Conservation (phyloP, 176 grass and related monocot genomes). For the Urochloa ruziziensis region DNA sequence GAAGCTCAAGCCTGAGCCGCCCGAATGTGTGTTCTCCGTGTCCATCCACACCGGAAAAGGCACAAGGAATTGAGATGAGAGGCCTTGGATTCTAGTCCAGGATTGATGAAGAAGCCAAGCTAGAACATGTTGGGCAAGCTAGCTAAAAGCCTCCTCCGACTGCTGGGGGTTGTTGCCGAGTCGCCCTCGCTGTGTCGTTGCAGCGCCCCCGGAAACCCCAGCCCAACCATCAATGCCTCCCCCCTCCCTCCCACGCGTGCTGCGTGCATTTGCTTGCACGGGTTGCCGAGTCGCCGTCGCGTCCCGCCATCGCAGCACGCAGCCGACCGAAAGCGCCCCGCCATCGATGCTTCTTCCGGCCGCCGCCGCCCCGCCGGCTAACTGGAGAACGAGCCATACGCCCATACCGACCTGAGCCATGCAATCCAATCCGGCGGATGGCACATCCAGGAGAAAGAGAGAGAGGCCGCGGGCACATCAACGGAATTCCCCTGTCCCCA, state of each 20-base stretch:
- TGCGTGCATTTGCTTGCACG: constrained; percentile 11
- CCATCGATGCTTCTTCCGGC: neutral
- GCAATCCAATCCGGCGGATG: neutral
- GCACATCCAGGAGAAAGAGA: neutral
- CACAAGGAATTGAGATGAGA: neutral
- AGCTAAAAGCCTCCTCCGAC: neutral
- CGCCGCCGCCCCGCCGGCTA: neutral
- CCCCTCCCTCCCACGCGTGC: neutral
- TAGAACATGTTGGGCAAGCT: neutral
- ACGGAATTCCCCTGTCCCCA: neutral
- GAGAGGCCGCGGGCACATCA: neutral
- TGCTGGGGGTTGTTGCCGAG: constrained; percentile 13
- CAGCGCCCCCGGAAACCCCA: neutral
- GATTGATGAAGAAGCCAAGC: neutral
- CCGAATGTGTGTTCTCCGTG: neutral
- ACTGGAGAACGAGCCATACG: neutral
- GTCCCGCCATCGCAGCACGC: constrained; percentile 17
- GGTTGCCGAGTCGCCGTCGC: constrained; percentile 40
- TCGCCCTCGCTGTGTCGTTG: constrained; percentile 17
- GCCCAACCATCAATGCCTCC: neutral
- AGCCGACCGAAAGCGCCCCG: constrained; percentile 6
- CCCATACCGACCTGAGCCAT: too few species aligned
- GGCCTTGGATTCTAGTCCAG: neutral
- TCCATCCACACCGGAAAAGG: neutral
- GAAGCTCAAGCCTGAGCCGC: neutral